A percentile compares a stretch with the other conserved stretches of the same genome.
phyloP scores from a whole-genome alignment of 495 filamentous ascomycete species.

The Emericellopsis terricola region DNA sequence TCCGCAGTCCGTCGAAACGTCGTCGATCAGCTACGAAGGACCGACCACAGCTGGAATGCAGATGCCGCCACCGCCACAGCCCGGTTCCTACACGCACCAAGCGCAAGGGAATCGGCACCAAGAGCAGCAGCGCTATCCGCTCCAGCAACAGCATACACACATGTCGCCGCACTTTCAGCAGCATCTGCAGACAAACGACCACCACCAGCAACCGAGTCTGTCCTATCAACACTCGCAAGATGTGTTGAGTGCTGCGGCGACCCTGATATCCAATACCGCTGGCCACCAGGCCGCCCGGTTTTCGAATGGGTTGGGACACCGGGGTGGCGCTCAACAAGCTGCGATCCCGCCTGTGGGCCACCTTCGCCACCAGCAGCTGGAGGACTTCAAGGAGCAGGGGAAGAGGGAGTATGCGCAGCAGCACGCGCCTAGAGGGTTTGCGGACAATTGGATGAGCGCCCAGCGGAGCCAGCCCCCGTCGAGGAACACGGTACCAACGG shows the following conservation, averaged over 20 bases:
- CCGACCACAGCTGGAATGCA: too few species aligned
- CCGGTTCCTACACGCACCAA: too few species aligned
- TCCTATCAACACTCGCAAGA: conserved; percentile 15
- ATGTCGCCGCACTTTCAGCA: neutral
- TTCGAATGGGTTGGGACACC: too few species aligned
- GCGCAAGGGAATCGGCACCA: too few species aligned
- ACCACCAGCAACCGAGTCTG: conserved; percentile 7
- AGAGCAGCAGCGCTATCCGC: too few species aligned
- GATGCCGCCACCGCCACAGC: conserved; percentile 13
- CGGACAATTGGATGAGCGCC: neutral
- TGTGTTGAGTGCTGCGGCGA: conserved; percentile 23
- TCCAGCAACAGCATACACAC: too few species aligned
- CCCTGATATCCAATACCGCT: conserved; percentile 10
- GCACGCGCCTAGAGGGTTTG: neutral
- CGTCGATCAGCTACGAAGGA: too few species aligned
- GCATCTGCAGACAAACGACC: neutral
- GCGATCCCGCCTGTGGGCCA: conserved; percentile 2
- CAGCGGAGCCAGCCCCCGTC: neutral
- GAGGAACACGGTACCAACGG: conserved; percentile 3
- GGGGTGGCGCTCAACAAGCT: too few species aligned
- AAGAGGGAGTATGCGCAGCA: conserved; percentile 1
- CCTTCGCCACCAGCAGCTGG: conserved; percentile 4
- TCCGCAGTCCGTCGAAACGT: too few species aligned
- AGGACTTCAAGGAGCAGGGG: conserved; percentile 4
- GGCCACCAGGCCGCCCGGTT: neutral